Percentiles rank a stretch among this genome's conserved stretches.
Conservation (phyloP, 1,139 yeast genomes). For the Zhuliangozyma blackwelliae region DNA sequence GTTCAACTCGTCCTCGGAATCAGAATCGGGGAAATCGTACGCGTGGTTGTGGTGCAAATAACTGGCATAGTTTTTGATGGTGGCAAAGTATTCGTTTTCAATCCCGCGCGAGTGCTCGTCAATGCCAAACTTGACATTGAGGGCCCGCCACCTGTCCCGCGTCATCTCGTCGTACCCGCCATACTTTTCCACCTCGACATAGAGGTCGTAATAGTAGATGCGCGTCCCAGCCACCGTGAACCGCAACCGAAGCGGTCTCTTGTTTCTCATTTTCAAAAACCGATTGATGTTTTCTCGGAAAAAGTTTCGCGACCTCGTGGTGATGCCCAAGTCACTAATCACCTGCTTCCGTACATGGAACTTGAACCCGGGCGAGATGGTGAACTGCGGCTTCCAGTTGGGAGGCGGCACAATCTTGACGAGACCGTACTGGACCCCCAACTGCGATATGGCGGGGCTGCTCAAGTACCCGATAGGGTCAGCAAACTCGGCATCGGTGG, state of each 20-base stretch:
- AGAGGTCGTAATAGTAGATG: conserved; percentile 52
- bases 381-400: conserved; percentile 51
- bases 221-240: conserved; percentile 23
- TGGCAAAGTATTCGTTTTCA: conserved; percentile 27
- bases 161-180: conserved; percentile 21
- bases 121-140: conserved; percentile 27
- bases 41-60: conserved; percentile 27
- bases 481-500: conserved; percentile 49
- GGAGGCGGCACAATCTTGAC: conserved; percentile 63
- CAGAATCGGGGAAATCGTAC: conserved; percentile 21
- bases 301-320: conserved; percentile 58
- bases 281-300: conserved; percentile 59
- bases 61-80: conserved; percentile 42
- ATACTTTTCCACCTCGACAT: conserved; percentile 36
- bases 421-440: conserved; percentile 62
- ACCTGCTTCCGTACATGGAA: conserved; percentile 67
- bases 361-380: conserved; percentile 49
- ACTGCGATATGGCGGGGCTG: conserved; percentile 39
- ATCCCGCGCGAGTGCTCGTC: conserved; percentile 17
- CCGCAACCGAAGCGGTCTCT: conserved; percentile 22
- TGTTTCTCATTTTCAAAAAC: conserved; percentile 45
- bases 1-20: conserved; percentile 32
- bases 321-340: conserved; percentile 57
- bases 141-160: conserved; percentile 27
- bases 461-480: conserved; percentile 63